phyloP scores from a whole-genome alignment of 768 basidiomycete species.

The Serpula lacrymans region DNA sequence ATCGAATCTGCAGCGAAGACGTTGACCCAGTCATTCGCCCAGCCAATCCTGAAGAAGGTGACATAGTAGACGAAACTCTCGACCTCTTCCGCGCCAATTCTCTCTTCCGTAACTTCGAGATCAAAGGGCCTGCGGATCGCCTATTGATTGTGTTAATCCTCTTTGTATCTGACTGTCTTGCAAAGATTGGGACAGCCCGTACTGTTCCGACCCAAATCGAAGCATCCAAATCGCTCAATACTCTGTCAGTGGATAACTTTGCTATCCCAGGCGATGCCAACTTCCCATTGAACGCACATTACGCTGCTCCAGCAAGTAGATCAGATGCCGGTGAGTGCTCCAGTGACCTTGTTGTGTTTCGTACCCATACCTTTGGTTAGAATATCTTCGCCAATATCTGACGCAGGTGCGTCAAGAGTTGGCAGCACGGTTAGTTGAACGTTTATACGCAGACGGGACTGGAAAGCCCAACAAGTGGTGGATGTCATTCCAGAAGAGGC shows the following conservation, averaged over 20 bases:
- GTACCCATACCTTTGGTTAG: conserved; percentile 35
- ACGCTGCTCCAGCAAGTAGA: conserved; percentile 73
- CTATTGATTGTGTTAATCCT: conserved; percentile 96
- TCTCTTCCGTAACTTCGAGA: conserved; percentile 99
- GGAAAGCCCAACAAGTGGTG: conserved; percentile 99
- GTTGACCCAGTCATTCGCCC: conserved; percentile 11
- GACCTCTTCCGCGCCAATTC: conserved; percentile 99
- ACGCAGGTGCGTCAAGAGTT: conserved; percentile 92
- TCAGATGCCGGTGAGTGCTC: conserved; percentile 70
- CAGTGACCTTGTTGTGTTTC: conserved; percentile 7
- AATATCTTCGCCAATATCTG: conserved; percentile 87
- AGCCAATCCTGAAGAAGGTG: conserved; percentile 78
- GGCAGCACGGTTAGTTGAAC: conserved; percentile 79
- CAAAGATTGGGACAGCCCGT: conserved; percentile 76
- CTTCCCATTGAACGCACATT: conserved; percentile 91
- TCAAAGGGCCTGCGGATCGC: conserved; percentile 96
- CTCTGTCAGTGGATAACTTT: conserved; percentile 90
- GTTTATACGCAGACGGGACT: conserved; percentile 88
- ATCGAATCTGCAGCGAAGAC: no score
- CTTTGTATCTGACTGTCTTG: conserved; percentile 95
- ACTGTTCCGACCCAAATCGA: conserved; percentile 74
- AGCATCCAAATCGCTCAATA: conserved; percentile 84
- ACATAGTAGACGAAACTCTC: conserved; percentile 94
- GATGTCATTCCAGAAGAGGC: conserved; percentile 99
- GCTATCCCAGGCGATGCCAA: conserved; percentile 94